Percentiles rank a stretch among this genome's conserved stretches.
Evolutionary conservation across 306 rosid species (phyloP).

Genomic region (Coriaria nepalensis): DNA sequence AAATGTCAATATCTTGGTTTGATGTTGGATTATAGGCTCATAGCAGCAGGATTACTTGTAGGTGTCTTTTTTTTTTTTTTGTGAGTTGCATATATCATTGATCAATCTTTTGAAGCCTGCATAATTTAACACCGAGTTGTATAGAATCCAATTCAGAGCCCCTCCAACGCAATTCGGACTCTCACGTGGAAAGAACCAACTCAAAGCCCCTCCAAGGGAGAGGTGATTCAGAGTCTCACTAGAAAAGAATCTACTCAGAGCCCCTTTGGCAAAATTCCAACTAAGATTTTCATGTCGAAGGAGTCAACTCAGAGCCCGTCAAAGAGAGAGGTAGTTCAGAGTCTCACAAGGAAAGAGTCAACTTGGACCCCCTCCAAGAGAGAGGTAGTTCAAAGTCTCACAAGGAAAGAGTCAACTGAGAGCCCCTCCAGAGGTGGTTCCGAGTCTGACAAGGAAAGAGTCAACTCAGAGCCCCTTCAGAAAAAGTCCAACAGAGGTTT

Average conservation of each 20-base stretch:
- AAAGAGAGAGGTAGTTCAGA: slow-evolving; percentile 13
- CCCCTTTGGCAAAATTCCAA: slow-evolving; percentile 9
- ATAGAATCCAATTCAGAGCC: slow-evolving; percentile 1
- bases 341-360: slow-evolving; percentile 24
- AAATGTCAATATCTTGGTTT: no score
- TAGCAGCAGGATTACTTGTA: no score
- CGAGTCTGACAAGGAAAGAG: slow-evolving; percentile 26
- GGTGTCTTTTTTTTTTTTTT: no score
- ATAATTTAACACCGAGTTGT: slow-evolving; percentile 20
- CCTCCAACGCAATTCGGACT: slow-evolving; percentile 11
- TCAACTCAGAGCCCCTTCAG: slow-evolving; percentile 11
- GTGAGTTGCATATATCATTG: background rate
- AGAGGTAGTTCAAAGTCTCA: slow-evolving; percentile 21
- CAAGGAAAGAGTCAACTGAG: slow-evolving; percentile 15
- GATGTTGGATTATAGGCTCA: no score
- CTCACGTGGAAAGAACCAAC: slow-evolving; percentile 18
- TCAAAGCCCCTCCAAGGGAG: slow-evolving; percentile 20
- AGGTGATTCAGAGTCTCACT: slow-evolving; percentile 20
- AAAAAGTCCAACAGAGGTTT: slow-evolving; percentile 9
- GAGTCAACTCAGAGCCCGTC: slow-evolving; percentile 16
- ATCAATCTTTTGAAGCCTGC: slow-evolving; percentile 3
- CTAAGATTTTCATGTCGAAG: slow-evolving; percentile 10
- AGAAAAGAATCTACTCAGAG: slow-evolving; percentile 18
- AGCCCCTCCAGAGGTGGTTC: slow-evolving; percentile 17
- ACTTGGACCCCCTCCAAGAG: slow-evolving; percentile 20